Conservation (phyloP, 2,329 filamentous ascomycete species). For the Leptosphaerulina australis region DNA sequence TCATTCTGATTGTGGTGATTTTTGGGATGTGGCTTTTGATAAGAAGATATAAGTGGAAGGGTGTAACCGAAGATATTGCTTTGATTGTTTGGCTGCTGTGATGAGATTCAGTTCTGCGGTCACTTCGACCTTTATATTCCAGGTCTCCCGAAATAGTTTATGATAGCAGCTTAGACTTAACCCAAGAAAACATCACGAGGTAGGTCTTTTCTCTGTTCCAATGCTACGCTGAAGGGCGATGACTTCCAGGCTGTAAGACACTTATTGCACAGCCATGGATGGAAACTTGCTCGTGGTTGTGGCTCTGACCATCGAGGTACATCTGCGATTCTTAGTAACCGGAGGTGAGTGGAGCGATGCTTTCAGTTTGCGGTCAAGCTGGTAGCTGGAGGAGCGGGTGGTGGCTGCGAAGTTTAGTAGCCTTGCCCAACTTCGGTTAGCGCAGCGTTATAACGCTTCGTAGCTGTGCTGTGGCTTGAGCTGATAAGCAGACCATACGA, state of each 20-base stretch:
- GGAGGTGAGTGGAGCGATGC: not conserved
- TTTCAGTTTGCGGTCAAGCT: not conserved
- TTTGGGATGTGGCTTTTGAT: constrained; percentile 10
- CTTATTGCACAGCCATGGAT: constrained; percentile 3
- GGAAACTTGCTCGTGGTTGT: not conserved
- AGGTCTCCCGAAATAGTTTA: not conserved
- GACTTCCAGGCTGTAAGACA: constrained; percentile 1
- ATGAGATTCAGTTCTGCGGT: constrained; percentile 2
- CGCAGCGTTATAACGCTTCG: not conserved
- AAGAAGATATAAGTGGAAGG: constrained; percentile 9
- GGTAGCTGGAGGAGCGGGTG: constrained; percentile 1
- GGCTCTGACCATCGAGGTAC: not conserved
- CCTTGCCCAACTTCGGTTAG: constrained; percentile 2
- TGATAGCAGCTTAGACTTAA: not conserved
- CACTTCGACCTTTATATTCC: constrained; percentile 1
- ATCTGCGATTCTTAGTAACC: not conserved
- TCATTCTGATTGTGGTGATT: constrained; percentile 25
- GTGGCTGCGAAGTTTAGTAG: constrained; percentile 11
- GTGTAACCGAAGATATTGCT: constrained; percentile 14
- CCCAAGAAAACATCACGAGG: not conserved
- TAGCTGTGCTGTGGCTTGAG: not conserved
- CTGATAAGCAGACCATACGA: constrained; percentile 2
- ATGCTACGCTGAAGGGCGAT: constrained; percentile 6
- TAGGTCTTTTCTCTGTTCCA: not conserved
- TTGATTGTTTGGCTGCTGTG: constrained; percentile 16